Conservation (phyloP, 345 rosid genomes). For the Lumnitzera littorea region DNA sequence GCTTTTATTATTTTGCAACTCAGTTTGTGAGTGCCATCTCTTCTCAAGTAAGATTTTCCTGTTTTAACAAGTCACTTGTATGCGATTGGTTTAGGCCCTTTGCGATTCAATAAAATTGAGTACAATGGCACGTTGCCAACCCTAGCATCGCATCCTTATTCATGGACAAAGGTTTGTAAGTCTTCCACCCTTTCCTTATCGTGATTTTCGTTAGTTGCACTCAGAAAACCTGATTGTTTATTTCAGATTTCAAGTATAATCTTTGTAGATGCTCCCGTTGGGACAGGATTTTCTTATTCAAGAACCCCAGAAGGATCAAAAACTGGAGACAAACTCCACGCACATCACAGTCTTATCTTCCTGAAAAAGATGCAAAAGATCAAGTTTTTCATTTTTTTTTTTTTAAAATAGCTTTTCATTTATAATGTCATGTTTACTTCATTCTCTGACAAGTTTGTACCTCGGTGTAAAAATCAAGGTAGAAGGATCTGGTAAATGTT, state of each 20-base stretch:
- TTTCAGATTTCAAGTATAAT: conserved; percentile 32
- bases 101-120: conserved; percentile 13
- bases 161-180: conserved; percentile 27
- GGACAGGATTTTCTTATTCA: conserved; percentile 30
- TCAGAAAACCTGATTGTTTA: neutral
- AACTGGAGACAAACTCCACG: conserved; percentile 17
- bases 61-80: no score
- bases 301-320: conserved; percentile 3
- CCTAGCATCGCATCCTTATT: conserved; percentile 16
- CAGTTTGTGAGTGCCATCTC: no score
- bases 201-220: neutral
- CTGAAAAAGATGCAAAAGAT: conserved; percentile 16
- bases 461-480: no score
- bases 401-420: no score
- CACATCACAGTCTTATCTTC: conserved; percentile 15
- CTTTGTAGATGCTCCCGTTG: conserved; percentile 29
- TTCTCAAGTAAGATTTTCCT: neutral
- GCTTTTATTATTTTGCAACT: no score
- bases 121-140: conserved; percentile 19
- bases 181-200: neutral
- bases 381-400: neutral
- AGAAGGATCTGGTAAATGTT: no score
- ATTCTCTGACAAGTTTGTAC: no score
- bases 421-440: no score
- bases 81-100: conserved; percentile 13